A percentile compares a stretch with the other conserved stretches of the same genome.
Evolutionary conservation across 2,329 filamentous ascomycete genomes (phyloP).

Genomic region (Leptographium radiaticola): DNA sequence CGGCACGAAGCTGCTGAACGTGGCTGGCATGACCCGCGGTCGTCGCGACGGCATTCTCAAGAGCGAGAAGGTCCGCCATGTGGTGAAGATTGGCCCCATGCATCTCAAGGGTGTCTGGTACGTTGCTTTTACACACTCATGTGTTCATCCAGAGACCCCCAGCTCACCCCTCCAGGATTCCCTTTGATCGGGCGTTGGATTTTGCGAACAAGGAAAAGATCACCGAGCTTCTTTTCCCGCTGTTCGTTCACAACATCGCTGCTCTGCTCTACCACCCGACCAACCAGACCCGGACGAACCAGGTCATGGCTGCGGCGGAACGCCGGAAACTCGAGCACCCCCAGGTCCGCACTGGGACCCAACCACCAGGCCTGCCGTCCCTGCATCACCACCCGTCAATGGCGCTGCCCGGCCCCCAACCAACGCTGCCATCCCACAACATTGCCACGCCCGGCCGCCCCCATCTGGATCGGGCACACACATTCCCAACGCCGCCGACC

Average conservation of each 20-base stretch:
- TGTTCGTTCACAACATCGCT: slow-evolving; percentile 96
- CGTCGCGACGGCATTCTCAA: slow-evolving; percentile 93
- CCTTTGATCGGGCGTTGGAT: slow-evolving; percentile 91
- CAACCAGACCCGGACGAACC: slow-evolving; percentile 69
- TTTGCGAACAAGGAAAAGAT: slow-evolving; percentile 99
- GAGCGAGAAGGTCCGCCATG: slow-evolving; percentile 91
- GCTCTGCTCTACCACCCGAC: slow-evolving; percentile 86
- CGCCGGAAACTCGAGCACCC: slow-evolving; percentile 60
- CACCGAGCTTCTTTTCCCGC: slow-evolving; percentile 82
- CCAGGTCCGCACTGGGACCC: slow-evolving; percentile 48
- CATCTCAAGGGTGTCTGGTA: slow-evolving; percentile 96
- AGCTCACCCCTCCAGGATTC: slow-evolving; percentile 56
- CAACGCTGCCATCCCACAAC: slow-evolving; percentile 50
- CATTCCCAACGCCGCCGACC: slow-evolving; percentile 85
- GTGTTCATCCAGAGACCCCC: slow-evolving; percentile 1
- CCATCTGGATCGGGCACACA: slow-evolving; percentile 71
- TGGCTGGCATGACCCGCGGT: slow-evolving; percentile 94
- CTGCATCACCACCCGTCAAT: slow-evolving; percentile 53
- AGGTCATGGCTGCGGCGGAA: slow-evolving; percentile 77
- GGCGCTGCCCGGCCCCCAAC: slow-evolving; percentile 41
- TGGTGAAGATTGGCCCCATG: slow-evolving; percentile 98
- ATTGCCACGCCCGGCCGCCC: slow-evolving; percentile 49
- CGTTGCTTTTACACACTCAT: slow-evolving; percentile 21
- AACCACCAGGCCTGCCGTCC: slow-evolving; percentile 45
- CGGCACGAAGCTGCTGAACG: slow-evolving; percentile 90